Evolutionary conservation across 1,139 yeast species (phyloP).

Genomic region (Saccharomyces pastorianus): DNA sequence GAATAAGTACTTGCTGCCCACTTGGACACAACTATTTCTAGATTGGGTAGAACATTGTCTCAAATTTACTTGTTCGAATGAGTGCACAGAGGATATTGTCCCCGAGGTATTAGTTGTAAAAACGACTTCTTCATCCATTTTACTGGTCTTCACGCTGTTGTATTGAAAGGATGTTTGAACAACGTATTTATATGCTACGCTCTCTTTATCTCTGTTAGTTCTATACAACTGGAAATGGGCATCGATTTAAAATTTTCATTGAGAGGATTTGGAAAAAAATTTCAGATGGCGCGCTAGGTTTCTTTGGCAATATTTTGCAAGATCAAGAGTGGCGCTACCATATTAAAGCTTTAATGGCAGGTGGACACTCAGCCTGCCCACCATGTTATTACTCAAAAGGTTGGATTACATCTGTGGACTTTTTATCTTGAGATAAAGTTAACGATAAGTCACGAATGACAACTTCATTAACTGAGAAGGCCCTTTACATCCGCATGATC

Average conservation of each 20-base stretch:
- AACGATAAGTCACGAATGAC: no score
- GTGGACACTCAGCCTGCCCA: background rate
- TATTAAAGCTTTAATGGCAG: background rate
- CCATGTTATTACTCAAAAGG: no score
- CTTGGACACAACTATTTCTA: constrained; percentile 37
- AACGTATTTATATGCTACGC: background rate
- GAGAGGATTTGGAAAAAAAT: background rate
- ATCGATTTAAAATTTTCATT: constrained; percentile 1
- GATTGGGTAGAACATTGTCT: constrained; percentile 34
- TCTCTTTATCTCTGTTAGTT: no score
- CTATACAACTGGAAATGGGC: background rate
- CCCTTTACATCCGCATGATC: no score
- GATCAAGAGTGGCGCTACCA: background rate
- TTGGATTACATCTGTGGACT: no score
- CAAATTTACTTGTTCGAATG: constrained; percentile 26
- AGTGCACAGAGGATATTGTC: constrained; percentile 24
- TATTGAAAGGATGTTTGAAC: background rate
- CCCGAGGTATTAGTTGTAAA: constrained; percentile 28
- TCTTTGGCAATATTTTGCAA: background rate
- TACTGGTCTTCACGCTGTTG: background rate
- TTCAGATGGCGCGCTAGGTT: background rate
- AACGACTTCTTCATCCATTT: constrained; percentile 29
- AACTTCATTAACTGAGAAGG: no score
- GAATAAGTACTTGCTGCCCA: constrained; percentile 40
- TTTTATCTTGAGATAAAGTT: no score